These are phyloP conservation scores for Fusarium foetens DNA, from an alignment of 2,329 filamentous ascomycete species.

Conservation along the genomic window DNA sequence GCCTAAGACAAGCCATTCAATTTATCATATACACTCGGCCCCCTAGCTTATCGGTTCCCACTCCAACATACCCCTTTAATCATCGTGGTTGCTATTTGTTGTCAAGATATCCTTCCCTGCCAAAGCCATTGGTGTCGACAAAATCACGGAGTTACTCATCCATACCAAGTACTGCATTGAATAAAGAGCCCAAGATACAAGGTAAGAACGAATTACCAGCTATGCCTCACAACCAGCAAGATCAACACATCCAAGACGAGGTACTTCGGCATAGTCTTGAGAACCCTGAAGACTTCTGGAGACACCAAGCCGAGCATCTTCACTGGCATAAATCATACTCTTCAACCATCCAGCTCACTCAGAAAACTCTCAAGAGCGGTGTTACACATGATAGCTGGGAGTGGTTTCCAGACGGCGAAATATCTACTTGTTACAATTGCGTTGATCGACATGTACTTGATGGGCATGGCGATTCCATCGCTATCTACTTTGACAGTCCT, in stretches of 20 bases:
- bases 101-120: neutral
- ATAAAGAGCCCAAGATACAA: neutral
- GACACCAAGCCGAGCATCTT: slow-evolving; percentile 76
- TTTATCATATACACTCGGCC: slow-evolving; percentile 4
- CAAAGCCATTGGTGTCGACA: neutral
- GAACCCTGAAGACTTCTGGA: slow-evolving; percentile 81
- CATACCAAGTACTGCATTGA: neutral
- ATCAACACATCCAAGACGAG: slow-evolving; percentile 58
- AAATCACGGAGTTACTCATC: slow-evolving; percentile 6
- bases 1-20: slow-evolving; percentile 22
- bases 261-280: slow-evolving; percentile 67
- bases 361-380: slow-evolving; percentile 71
- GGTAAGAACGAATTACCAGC: neutral
- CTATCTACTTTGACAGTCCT: slow-evolving; percentile 89
- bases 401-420: slow-evolving; percentile 90
- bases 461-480: slow-evolving; percentile 77
- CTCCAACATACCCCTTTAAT: slow-evolving; percentile 3
- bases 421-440: slow-evolving; percentile 93
- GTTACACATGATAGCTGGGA: slow-evolving; percentile 80
- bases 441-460: slow-evolving; percentile 86
- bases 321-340: slow-evolving; percentile 83
- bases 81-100: slow-evolving; percentile 2
- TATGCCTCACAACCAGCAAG: slow-evolving; percentile 32
- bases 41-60: slow-evolving; percentile 11
- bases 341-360: slow-evolving; percentile 66